phyloP scores from a whole-genome alignment of 306 rosid species.

The Medicago ruthenica region DNA sequence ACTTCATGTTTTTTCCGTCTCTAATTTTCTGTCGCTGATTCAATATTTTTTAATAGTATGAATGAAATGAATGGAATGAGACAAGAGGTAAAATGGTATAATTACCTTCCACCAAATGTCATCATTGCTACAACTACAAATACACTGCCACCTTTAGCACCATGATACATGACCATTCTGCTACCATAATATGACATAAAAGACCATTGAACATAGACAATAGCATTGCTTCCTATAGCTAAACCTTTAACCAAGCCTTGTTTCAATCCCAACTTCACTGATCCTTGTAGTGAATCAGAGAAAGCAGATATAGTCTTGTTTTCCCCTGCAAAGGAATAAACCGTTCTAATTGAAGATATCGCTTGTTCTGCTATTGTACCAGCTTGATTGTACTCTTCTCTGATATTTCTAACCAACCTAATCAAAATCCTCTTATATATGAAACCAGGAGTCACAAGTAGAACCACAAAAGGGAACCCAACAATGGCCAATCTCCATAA shows the following conservation, averaged over 20 bases:
- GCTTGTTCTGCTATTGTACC: conserved; percentile 85
- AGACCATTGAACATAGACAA: conserved; percentile 87
- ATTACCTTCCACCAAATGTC: conserved; percentile 87
- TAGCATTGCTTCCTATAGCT: conserved; percentile 85
- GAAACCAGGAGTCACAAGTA: conserved; percentile 78
- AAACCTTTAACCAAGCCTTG: conserved; percentile 93
- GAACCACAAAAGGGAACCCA: conserved; percentile 74
- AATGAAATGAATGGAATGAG: not conserved
- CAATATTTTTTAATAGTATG: not conserved
- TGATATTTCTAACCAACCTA: conserved; percentile 67
- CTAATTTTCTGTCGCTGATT: not conserved
- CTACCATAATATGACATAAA: conserved; percentile 85
- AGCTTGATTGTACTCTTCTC: conserved; percentile 70
- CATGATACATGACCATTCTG: conserved; percentile 88
- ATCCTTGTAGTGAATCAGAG: conserved; percentile 70
- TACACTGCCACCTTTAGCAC: conserved; percentile 82
- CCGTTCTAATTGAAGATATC: conserved; percentile 81
- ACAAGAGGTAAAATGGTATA: not conserved
- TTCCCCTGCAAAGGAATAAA: conserved; percentile 86
- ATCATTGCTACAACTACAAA: conserved; percentile 80
- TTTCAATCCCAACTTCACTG: conserved; percentile 70
- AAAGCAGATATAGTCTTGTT: conserved; percentile 66
- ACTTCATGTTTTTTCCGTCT: not conserved
- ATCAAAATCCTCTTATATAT: conserved; percentile 77
- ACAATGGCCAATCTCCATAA: conserved; percentile 79